A percentile compares a stretch with the other conserved stretches of the same genome.
Conservation (phyloP, 192 early-diverging fungal species). For the Pilaira anomala region DNA sequence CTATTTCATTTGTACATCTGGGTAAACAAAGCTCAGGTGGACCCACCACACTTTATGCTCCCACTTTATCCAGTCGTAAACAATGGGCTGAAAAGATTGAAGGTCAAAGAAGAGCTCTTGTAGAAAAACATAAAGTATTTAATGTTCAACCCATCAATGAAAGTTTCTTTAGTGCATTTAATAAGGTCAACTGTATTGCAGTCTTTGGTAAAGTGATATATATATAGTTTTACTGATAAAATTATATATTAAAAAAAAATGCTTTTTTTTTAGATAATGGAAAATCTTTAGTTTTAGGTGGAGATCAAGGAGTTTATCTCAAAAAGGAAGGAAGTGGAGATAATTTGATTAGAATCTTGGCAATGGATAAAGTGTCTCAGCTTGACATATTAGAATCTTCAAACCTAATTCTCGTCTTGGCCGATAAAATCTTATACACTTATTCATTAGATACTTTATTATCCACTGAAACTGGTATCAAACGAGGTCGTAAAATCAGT, state of each 20-base stretch:
- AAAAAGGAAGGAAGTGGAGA: slow-evolving; percentile 44
- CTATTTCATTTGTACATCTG: slow-evolving; percentile 16
- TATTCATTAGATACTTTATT: slow-evolving; percentile 54
- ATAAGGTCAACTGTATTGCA: slow-evolving; percentile 57
- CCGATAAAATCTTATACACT: slow-evolving; percentile 66
- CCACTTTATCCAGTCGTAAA: slow-evolving; percentile 65
- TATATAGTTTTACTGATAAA: background rate
- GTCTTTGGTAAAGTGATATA: slow-evolving; percentile 38
- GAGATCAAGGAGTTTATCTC: slow-evolving; percentile 82
- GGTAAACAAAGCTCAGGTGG: slow-evolving; percentile 39
- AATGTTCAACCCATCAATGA: slow-evolving; percentile 55
- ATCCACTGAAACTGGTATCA: slow-evolving; percentile 38
- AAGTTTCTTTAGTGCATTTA: slow-evolving; percentile 45
- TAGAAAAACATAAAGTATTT: slow-evolving; percentile 48
- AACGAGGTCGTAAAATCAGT: slow-evolving; percentile 54
- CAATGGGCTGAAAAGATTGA: slow-evolving; percentile 86
- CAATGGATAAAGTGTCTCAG: slow-evolving; percentile 78
- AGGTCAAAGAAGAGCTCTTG: slow-evolving; percentile 49
- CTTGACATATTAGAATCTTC: slow-evolving; percentile 80
- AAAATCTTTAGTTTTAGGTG: slow-evolving; percentile 71
- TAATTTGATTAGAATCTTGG: slow-evolving; percentile 53
- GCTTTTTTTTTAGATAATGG: slow-evolving; percentile 18
- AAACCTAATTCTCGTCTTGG: slow-evolving; percentile 75
- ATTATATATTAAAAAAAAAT: background rate
- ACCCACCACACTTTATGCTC: slow-evolving; percentile 70